Evolutionary conservation across 1,139 yeast genomes (phyloP).

Genomic region (Yamadazyma buinensis): DNA sequence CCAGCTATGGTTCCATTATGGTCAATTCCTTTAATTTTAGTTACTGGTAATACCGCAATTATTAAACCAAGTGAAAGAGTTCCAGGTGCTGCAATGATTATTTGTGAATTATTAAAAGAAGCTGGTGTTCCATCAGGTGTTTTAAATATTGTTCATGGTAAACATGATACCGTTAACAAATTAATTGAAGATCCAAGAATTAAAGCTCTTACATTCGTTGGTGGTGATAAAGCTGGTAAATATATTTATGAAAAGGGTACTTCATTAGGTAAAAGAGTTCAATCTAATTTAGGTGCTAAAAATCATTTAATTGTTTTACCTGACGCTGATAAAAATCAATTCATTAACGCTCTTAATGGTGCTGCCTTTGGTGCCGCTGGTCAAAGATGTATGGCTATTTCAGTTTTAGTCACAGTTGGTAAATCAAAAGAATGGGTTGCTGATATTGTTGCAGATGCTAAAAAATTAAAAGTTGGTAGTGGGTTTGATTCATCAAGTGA

Average conservation of each 20-base stretch:
- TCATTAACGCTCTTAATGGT: constrained; percentile 65
- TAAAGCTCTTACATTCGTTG: constrained; percentile 76
- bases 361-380: constrained; percentile 88
- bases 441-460: constrained; percentile 59
- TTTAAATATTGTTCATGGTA: constrained; percentile 71
- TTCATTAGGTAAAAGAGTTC: constrained; percentile 71
- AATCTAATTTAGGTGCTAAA: constrained; percentile 76
- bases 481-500: constrained; percentile 63
- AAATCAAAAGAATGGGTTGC: constrained; percentile 61
- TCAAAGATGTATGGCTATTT: constrained; percentile 81
- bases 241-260: constrained; percentile 68
- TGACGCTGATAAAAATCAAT: constrained; percentile 65
- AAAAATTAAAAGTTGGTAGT: constrained; percentile 56
- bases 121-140: constrained; percentile 83
- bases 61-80: constrained; percentile 76
- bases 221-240: constrained; percentile 74
- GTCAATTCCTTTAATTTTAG: constrained; percentile 74
- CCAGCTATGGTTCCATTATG: constrained; percentile 87
- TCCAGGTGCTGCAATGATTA: constrained; percentile 76
- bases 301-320: constrained; percentile 73
- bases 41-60: constrained; percentile 74
- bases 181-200: constrained; percentile 72
- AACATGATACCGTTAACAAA: constrained; percentile 72
- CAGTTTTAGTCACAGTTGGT: constrained; percentile 75
- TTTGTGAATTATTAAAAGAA: constrained; percentile 69